Conservation (phyloP, 768 basidiomycete genomes). For the Boletus reticulatus region DNA sequence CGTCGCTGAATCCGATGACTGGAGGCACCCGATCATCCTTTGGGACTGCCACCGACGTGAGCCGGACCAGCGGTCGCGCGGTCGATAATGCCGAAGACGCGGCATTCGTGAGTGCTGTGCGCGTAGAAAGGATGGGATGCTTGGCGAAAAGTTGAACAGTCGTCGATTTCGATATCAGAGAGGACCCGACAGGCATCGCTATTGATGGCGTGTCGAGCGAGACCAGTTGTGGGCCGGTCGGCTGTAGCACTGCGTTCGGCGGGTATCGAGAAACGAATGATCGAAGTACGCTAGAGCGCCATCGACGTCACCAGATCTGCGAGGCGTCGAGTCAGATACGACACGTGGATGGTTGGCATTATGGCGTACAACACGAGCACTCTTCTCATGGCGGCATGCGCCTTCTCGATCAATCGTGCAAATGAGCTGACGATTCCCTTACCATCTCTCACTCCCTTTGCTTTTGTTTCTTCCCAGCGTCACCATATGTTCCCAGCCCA, state of each 20-base stretch:
- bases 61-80: slow-evolving; percentile 66
- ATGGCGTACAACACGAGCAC: slow-evolving; percentile 56
- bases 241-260: slow-evolving; percentile 46
- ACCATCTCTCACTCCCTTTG: slow-evolving; percentile 29
- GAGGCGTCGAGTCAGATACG: background rate
- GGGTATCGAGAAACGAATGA: slow-evolving; percentile 66
- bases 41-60: slow-evolving; percentile 55
- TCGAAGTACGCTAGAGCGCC: slow-evolving; percentile 55
- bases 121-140: slow-evolving; percentile 54
- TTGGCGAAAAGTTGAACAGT: slow-evolving; percentile 33
- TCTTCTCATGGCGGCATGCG: slow-evolving; percentile 67
- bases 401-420: slow-evolving; percentile 62
- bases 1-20: slow-evolving; percentile 67
- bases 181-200: background rate
- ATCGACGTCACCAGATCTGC: slow-evolving; percentile 50
- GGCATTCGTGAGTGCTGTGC: slow-evolving; percentile 44
- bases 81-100: slow-evolving; percentile 22
- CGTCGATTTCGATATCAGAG: slow-evolving; percentile 7
- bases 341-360: background rate
- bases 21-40: slow-evolving; percentile 83
- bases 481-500: slow-evolving; percentile 67
- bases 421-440: slow-evolving; percentile 19
- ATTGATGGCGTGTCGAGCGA: background rate
- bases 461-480: slow-evolving; percentile 56
- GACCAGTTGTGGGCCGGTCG: slow-evolving; percentile 11